Percentiles rank a stretch among this genome's conserved stretches.
Conservation (phyloP, 2,329 filamentous ascomycete genomes). For the Claviceps fusiformis region DNA sequence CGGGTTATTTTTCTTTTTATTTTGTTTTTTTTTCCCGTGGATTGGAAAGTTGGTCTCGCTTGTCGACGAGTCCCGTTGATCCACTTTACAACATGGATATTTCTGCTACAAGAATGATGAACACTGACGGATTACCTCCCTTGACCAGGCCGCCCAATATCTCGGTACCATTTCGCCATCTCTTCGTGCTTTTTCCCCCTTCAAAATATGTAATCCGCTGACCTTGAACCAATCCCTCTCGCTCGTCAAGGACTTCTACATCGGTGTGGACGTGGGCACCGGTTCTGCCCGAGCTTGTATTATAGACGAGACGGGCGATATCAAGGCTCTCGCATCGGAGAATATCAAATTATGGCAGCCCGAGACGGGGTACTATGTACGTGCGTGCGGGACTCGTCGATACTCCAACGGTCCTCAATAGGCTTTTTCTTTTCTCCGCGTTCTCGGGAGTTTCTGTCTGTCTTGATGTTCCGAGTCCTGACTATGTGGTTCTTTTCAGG, state of each 20-base stretch:
- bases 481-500: constrained; percentile 29
- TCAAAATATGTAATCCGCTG: background rate
- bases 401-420: background rate
- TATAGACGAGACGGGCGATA: constrained; percentile 83
- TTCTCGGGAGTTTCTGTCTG: background rate
- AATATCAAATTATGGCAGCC: constrained; percentile 73
- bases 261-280: constrained; percentile 93
- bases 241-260: constrained; percentile 39
- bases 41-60: background rate
- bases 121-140: constrained; percentile 10
- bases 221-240: background rate
- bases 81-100: constrained; percentile 1
- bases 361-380: constrained; percentile 59
- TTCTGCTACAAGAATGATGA: constrained; percentile 7
- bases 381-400: background rate
- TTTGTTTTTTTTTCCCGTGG: background rate
- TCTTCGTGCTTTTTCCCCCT: too few species aligned
- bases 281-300: constrained; percentile 92
- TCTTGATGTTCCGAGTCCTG: background rate
- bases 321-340: constrained; percentile 60
- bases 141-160: constrained; percentile 22
- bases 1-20: background rate
- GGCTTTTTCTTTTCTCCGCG: background rate
- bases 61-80: background rate
- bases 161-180: constrained; percentile 12